Conservation (phyloP, 2,329 filamentous ascomycete genomes). For the Colletotrichum euphorbiae region DNA sequence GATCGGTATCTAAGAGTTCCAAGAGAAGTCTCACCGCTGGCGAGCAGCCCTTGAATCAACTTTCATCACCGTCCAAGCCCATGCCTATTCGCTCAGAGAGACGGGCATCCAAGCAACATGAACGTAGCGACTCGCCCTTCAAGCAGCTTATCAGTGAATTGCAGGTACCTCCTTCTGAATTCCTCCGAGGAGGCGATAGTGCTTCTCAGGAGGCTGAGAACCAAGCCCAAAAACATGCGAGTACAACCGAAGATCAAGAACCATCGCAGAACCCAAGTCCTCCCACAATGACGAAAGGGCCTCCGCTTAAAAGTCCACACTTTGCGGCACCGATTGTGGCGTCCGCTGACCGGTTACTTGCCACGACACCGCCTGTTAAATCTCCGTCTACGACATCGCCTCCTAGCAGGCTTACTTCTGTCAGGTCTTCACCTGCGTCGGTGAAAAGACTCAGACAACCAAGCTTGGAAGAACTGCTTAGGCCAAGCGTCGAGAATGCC, state of each 20-base stretch:
- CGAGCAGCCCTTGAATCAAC: slow-evolving; percentile 4
- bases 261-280: neutral
- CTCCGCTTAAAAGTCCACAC: slow-evolving; percentile 10
- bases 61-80: slow-evolving; percentile 17
- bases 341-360: no score
- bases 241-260: neutral
- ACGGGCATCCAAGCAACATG: neutral
- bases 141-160: slow-evolving; percentile 27
- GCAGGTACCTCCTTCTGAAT: slow-evolving; percentile 1
- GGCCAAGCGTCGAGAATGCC: slow-evolving; percentile 20
- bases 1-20: neutral
- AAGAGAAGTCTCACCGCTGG: neutral
- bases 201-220: neutral
- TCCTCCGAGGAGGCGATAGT: neutral
- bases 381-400: neutral
- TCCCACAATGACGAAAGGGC: neutral
- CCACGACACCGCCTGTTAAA: neutral
- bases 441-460: neutral
- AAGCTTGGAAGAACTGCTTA: neutral
- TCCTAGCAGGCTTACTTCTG: no score
- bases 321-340: neutral
- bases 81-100: neutral
- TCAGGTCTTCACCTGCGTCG: neutral
- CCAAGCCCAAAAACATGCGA: neutral
- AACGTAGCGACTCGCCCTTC: slow-evolving; percentile 11